Percentiles rank a stretch among this genome's conserved stretches.
Evolutionary conservation across 768 basidiomycete genomes (phyloP).

Genomic region (Lepiota venenata): DNA sequence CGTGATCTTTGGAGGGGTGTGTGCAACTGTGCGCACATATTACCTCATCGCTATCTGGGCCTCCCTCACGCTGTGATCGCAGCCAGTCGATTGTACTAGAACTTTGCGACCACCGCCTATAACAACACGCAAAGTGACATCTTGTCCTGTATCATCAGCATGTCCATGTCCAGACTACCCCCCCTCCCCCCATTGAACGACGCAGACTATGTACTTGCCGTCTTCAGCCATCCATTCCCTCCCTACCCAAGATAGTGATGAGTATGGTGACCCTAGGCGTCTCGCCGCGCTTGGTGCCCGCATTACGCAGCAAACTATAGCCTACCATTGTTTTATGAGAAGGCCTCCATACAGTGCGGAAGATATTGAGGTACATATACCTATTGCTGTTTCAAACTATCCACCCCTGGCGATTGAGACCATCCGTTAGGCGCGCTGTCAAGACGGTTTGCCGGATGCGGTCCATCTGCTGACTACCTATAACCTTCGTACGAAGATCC

Average conservation of each 20-base stretch:
- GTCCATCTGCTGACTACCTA: constrained; percentile 28
- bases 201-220: constrained; percentile 50
- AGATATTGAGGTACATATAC: constrained; percentile 40
- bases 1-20: too few species aligned
- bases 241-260: constrained; percentile 29
- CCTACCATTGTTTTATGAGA: constrained; percentile 44
- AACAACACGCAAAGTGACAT: constrained; percentile 11
- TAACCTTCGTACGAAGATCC: constrained; percentile 49
- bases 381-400: too few species aligned
- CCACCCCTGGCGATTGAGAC: not conserved
- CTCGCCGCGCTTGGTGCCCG: constrained; percentile 55
- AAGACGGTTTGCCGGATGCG: not conserved
- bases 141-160: constrained; percentile 16
- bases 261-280: constrained; percentile 59
- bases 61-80: too few species aligned
- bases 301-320: constrained; percentile 50
- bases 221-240: constrained; percentile 51
- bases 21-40: too few species aligned
- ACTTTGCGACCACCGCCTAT: not conserved
- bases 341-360: constrained; percentile 37
- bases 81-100: too few species aligned
- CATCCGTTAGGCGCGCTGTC: not conserved
- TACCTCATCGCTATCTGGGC: too few species aligned
- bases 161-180: constrained; percentile 32
- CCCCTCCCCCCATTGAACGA: constrained; percentile 55